Evolutionary conservation across 1,284 basidiomycete species (phyloP).

Genomic region (Ceratorhiza oryzae-sativae): DNA sequence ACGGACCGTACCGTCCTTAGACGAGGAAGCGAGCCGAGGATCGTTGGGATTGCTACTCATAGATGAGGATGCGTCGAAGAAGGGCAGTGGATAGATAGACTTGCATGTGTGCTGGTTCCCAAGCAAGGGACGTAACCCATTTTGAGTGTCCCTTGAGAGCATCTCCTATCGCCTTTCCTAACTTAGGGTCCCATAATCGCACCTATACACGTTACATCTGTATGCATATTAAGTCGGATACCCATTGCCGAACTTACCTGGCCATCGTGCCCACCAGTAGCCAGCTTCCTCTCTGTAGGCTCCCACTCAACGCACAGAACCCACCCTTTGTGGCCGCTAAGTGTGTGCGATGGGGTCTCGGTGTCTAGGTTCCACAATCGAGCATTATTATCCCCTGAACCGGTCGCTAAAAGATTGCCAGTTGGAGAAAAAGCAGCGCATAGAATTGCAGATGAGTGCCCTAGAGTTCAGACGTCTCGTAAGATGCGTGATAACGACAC

Average conservation of each 20-base stretch:
- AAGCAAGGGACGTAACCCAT: conserved; percentile 96
- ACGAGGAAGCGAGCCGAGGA: conserved; percentile 92
- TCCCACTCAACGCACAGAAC: conserved; percentile 98
- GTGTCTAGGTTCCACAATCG: conserved; percentile 95
- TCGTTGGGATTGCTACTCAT: conserved; percentile 65
- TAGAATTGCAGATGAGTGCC: conserved; percentile 91
- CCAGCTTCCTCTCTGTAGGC: conserved; percentile 85
- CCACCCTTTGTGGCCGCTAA: conserved; percentile 93
- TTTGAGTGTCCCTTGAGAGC: conserved; percentile 92
- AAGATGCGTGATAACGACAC: not conserved
- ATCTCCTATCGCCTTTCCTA: conserved; percentile 83
- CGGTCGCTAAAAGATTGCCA: conserved; percentile 88
- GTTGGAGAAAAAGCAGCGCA: conserved; percentile 97
- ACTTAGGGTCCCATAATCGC: conserved; percentile 89
- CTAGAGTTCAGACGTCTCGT: conserved; percentile 52
- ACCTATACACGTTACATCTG: too few species aligned
- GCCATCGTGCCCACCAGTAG: conserved; percentile 91
- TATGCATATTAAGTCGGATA: not conserved
- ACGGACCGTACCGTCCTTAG: conserved; percentile 94
- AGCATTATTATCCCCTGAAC: conserved; percentile 93
- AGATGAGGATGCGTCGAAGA: not conserved
- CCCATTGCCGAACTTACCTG: conserved; percentile 63
- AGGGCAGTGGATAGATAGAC: conserved; percentile 42
- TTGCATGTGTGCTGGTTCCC: conserved; percentile 94
- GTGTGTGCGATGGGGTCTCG: conserved; percentile 88